Evolutionary conservation across 805 yeast species (phyloP), one percentile per base, ranked within the genome.

Genomic region (Torulaspora quercuum): DNA sequence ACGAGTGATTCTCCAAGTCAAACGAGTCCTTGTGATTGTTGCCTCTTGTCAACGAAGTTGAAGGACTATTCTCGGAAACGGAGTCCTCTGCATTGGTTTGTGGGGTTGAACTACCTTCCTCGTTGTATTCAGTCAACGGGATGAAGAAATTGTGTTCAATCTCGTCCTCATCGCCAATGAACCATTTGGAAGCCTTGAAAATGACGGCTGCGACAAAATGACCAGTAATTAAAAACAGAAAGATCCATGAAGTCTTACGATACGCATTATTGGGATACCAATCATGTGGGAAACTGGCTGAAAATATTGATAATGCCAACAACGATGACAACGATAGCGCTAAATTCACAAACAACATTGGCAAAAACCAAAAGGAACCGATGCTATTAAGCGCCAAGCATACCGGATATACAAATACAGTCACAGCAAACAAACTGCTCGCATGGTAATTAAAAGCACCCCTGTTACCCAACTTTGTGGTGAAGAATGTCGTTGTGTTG

Each of bases 221-320:
- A 2, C 67, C 60, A 2, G 71, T 39, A 2, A 78, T 59, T 7
- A 77, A 58, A 33, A 80, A 55, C 7, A 81, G 60, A 41, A 87
- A 61, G 7, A 83, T 72, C 53, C 73, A 65, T 15, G 82, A 72
- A 76, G 84, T 77, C 50, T 70, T 73, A 9, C 75, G 63, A 60
- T 88, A 88, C 1, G 82, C 80, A 55, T 85, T 85, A 25, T 72
- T 68, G 1, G 95, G 95, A 57, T 86, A 90, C 50, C 86, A 65
- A 37, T 72, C 56, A 17, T 52, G 68, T 0, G 84, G 82, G 15
- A 78, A 80, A 11, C 80, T 66, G 4, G 66, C 57, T 25, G 76
- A 72, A 53, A 80, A 86, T 7, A 80, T 61, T 33, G 75, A 70
- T 49, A 79, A 74, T 12, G 72, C 60, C 10, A 78, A 44, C 37